phyloP scores from a whole-genome alignment of 148 eudicot species.

The Mesembryanthemum crystallinum region DNA sequence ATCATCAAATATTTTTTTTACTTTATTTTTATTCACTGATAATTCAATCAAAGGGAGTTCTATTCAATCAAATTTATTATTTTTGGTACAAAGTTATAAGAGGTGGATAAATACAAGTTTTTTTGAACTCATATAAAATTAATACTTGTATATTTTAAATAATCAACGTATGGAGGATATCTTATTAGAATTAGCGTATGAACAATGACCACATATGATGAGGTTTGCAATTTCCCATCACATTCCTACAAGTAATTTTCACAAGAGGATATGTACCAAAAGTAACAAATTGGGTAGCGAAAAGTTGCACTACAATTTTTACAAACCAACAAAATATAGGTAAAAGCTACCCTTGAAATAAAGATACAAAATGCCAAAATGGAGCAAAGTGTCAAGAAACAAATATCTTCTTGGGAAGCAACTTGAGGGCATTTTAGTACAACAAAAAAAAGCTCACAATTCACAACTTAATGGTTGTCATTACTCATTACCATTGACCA shows the following conservation, averaged over 20 bases:
- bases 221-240: slow-evolving; percentile 20
- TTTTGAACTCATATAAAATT: too few species aligned
- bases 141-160: too few species aligned
- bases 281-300: slow-evolving; percentile 26
- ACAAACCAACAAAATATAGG: not conserved
- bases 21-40: too few species aligned
- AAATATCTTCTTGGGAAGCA: slow-evolving; percentile 21
- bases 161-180: too few species aligned
- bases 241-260: slow-evolving; percentile 23
- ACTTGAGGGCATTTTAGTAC: slow-evolving; percentile 17
- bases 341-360: not conserved
- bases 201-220: slow-evolving; percentile 11
- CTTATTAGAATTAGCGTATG: slow-evolving; percentile 12
- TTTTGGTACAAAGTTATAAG: too few species aligned
- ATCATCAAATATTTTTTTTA: too few species aligned
- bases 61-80: too few species aligned
- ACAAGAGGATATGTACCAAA: slow-evolving; percentile 25
- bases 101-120: too few species aligned
- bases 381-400: slow-evolving; percentile 7
- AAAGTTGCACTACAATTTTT: not conserved
- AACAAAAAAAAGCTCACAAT: not conserved
- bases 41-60: too few species aligned
- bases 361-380: not conserved
- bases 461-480: not conserved
- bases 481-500: not conserved